Evolutionary conservation across 371 early-diverging fungal species (phyloP).

Genomic region (Basidiobolus heterosporus): DNA sequence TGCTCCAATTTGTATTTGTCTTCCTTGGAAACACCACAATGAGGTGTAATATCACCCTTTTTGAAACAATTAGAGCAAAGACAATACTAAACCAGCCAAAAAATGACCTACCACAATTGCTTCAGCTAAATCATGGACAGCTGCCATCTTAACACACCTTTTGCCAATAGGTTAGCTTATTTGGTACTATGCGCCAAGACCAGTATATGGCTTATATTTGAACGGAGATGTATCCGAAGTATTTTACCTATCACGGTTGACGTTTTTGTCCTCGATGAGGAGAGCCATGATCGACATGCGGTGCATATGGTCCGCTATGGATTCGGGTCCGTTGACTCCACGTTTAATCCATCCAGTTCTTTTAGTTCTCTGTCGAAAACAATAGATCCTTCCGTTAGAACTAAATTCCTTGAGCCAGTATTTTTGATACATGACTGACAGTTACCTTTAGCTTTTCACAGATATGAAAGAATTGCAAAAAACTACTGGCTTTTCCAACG

Average conservation of each 20-base stretch:
- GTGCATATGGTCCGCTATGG: constrained; percentile 89
- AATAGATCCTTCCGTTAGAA: too few species aligned
- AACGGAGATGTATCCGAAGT: neutral
- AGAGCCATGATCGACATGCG: constrained; percentile 77
- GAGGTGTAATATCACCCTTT: constrained; percentile 83
- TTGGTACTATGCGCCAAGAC: neutral
- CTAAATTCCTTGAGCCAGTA: too few species aligned
- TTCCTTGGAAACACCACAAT: constrained; percentile 54
- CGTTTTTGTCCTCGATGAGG: constrained; percentile 48
- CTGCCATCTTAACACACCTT: constrained; percentile 74
- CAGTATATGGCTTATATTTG: neutral
- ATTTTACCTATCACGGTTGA: constrained; percentile 31
- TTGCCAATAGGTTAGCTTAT: neutral
- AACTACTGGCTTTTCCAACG: too few species aligned
- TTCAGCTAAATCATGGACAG: constrained; percentile 86
- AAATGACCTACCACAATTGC: constrained; percentile 41
- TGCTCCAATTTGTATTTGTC: constrained; percentile 58
- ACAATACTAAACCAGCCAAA: too few species aligned
- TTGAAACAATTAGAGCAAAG: neutral
- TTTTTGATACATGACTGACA: too few species aligned
- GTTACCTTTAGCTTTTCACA: constrained; percentile 9
- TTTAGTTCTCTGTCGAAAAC: constrained; percentile 56
- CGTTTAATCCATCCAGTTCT: constrained; percentile 81
- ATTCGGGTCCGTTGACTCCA: constrained; percentile 52
- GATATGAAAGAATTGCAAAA: constrained; percentile 2